These are phyloP conservation scores for Piper betle DNA, from an alignment of 164 flowering plant genomes.

Conservation along the genomic window DNA sequence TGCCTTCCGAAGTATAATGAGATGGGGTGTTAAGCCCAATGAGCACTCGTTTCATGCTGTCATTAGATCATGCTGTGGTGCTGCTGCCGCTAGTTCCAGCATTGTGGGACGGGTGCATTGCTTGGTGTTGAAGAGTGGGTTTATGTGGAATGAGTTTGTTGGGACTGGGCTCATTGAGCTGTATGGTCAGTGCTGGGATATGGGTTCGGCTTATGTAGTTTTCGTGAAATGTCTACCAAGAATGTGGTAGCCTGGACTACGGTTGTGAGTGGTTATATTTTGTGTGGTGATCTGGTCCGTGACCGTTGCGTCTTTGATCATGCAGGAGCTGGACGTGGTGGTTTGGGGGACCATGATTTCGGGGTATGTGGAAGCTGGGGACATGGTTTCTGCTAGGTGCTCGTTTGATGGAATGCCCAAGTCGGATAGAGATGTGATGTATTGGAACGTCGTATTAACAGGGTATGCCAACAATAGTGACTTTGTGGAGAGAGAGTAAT, in stretches of 20 bases:
- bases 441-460: conserved; percentile 44
- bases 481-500: conserved; percentile 22
- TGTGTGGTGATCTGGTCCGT: conserved; percentile 19
- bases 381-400: conserved; percentile 33
- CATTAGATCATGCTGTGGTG: conserved; percentile 38
- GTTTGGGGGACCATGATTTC: conserved; percentile 58
- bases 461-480: conserved; percentile 39
- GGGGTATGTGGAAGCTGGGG: conserved; percentile 34
- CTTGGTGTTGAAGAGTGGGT: conserved; percentile 33
- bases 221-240: conserved; percentile 42
- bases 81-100: conserved; percentile 6
- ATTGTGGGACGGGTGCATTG: conserved; percentile 36
- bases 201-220: conserved; percentile 32
- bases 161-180: conserved; percentile 51
- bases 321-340: conserved; percentile 50
- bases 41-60: conserved; percentile 47
- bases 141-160: conserved; percentile 34
- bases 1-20: conserved; percentile 34
- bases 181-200: conserved; percentile 28
- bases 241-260: conserved; percentile 67
- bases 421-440: conserved; percentile 46
- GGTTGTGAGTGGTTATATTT: conserved; percentile 37
- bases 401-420: conserved; percentile 44
- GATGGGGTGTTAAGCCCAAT: conserved; percentile 29
- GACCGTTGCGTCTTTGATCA: conserved; percentile 47